Evolutionary conservation across 768 basidiomycete genomes (phyloP), one percentile per base, ranked within the genome.

Genomic region (Scleroderma bovista): DNA sequence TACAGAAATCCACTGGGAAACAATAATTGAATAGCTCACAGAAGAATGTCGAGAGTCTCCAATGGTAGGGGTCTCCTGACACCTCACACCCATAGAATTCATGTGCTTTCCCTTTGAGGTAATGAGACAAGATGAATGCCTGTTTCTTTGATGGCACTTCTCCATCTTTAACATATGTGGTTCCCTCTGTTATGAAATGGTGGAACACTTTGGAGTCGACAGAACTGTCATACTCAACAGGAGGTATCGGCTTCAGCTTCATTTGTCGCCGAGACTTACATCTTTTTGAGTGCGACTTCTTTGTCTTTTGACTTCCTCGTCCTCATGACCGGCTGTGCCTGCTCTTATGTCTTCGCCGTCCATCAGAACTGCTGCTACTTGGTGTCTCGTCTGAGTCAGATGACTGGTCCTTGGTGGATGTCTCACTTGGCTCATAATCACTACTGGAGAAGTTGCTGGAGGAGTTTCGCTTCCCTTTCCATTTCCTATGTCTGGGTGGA

Each of bases 21-120:
- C 71, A 70, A 22, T 68, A 68, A 19, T 72, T 58, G 47, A 69
- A 72, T n/a, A 73, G 15, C 24, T 59, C 63, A 3, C 47, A 20
- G 46, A 70, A 71, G 50, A 72, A 72, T 1, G 57, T 22, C 10
- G 53, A 31, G 0, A 72, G 26, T 0, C 24, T 51, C 69, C 70
- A 74, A 0, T 57, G 33, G 3, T 61, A 48, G 0, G 58, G 48
- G 6, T 61, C 59, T 1, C 51, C 44, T 0, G 69, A 54, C 0
- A 73, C 66, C 13, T 62, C 55, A n/a, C 59, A 52, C 1, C 60
- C 56, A 37, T 71, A 73, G 36, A 68, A 71, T 12, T 68, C 54
- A 41, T 64, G 63, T 0, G 71, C 72, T 0, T 57, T 57, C 0
- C 61, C 68, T 1, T 50, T 62, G 5, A 76, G 51, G 58, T 57